Base-by-base conservation (phyloP, 345 rosid genomes). In the Dimocarpus longan region DNA sequence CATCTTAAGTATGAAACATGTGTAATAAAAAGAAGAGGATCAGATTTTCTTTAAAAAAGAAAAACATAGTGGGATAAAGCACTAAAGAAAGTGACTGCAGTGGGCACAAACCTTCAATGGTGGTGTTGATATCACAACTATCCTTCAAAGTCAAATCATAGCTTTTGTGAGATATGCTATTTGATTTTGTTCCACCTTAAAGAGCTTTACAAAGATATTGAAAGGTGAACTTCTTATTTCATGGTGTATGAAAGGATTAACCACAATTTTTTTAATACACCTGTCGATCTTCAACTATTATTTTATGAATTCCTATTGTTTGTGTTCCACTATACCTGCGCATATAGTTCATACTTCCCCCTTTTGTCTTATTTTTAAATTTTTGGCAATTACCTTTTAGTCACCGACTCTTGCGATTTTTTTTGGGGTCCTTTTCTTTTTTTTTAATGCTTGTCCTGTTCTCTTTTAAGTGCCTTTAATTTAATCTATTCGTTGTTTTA, bases 51-150 rank as follows among this genome's bases (percentile, higher is more conserved):
- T 79, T 75, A 26, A 42, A 52, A 73, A 70, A 73, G 24, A 40
- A 64, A 77, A 78, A 39, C 71, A 70, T 77, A 85, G 76, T 79
- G 78, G 83, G 85, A 80, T 42, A 64, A 78, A 81, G 76, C 79
- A 78, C 78, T 78, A 75, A 63, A 76, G 64, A 71, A 84, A 74
- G 77, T 76, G 76, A 63, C 60, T 52, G 37, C 63, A 57, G 57
- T 42, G 65, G 12, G 52, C 78, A 80, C 21, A 22, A 52, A 78
- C 72, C 48, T 69, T 66, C 44, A 66, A 66, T 43, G 63, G 65
- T 75, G 66, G 80, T 26, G 68, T 56, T 77, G 63, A 46, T 66
- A 74, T 78, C 50, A 19, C 57, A 50, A 40, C 8, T 69, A 19
- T 59, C 75, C 78, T 62, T 10, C 46, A 68, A 84, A 81, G 79